Evolutionary conservation across 805 yeast species (phyloP).

Genomic region (Kodamaea kakaduensis): DNA sequence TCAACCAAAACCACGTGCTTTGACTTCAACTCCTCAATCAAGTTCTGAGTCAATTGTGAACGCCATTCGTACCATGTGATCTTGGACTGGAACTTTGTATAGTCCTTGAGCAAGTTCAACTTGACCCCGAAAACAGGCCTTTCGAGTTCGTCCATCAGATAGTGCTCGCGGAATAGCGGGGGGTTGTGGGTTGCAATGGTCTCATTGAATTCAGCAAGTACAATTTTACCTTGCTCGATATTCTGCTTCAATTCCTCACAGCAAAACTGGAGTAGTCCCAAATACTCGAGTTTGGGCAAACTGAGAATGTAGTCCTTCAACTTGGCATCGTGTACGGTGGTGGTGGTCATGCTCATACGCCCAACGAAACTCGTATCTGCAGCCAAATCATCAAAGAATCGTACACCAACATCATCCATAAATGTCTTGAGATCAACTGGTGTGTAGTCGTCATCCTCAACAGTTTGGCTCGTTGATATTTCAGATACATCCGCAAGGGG

Average conservation of each 20-base stretch:
- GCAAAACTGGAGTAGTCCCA: conserved; percentile 51
- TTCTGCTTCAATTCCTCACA: conserved; percentile 50
- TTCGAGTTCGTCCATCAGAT: conserved; percentile 34
- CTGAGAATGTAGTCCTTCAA: conserved; percentile 37
- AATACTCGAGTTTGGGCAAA: conserved; percentile 36
- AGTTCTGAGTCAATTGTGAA: conserved; percentile 44
- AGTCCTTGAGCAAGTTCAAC: conserved; percentile 47
- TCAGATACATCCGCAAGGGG: conserved; percentile 23
- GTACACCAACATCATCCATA: conserved; percentile 36
- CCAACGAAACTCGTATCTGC: conserved; percentile 25
- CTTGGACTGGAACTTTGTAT: conserved; percentile 49
- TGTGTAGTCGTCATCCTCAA: conserved; percentile 22
- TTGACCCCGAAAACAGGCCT: conserved; percentile 43
- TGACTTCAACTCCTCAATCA: conserved; percentile 30
- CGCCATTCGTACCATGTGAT: conserved; percentile 66
- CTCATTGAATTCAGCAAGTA: conserved; percentile 46
- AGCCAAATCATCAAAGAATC: conserved; percentile 45
- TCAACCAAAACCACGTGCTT: conserved; percentile 18
- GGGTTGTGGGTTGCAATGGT: conserved; percentile 47
- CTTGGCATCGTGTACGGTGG: conserved; percentile 10
- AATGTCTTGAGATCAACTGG: conserved; percentile 38
- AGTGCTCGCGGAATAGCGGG: conserved; percentile 45
- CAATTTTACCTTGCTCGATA: conserved; percentile 44
- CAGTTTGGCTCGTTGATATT: conserved; percentile 4
- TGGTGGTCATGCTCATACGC: conserved; percentile 20